Percentiles rank a stretch among this genome's conserved stretches.
These are phyloP conservation scores for Populus euphratica DNA, from an alignment of 345 rosid species.

Conservation along the genomic window DNA sequence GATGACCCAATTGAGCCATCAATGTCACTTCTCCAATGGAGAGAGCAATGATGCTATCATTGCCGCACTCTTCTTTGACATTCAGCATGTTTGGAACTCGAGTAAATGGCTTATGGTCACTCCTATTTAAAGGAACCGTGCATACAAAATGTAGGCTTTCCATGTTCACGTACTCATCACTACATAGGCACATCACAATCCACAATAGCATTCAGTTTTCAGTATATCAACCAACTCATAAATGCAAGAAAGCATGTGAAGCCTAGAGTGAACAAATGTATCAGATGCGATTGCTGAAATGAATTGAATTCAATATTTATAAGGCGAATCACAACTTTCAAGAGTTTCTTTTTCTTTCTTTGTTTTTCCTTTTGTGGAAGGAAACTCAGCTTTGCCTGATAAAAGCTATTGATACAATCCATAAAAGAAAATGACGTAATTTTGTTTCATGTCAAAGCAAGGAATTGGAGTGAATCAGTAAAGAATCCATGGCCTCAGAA, in stretches of 20 bases:
- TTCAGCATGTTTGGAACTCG: no score
- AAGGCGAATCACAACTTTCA: background rate
- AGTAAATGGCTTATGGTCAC: no score
- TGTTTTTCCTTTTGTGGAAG: background rate
- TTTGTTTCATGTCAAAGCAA: background rate
- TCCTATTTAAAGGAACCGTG: no score
- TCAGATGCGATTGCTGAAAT: background rate
- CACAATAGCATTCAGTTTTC: background rate
- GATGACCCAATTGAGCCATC: no score
- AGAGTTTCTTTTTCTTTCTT: background rate
- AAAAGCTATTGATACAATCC: background rate
- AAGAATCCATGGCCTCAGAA: background rate
- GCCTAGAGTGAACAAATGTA: background rate
- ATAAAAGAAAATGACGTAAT: background rate
- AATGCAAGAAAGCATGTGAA: background rate
- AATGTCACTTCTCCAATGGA: no score
- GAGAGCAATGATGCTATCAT: no score
- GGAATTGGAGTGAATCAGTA: background rate
- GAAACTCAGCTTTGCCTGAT: background rate
- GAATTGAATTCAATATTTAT: background rate
- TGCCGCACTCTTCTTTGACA: no score
- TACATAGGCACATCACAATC: background rate
- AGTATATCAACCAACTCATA: background rate
- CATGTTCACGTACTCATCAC: background rate
- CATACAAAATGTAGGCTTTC: background rate